A percentile compares a stretch with the other conserved stretches of the same genome.
Evolutionary conservation across 306 rosid genomes (phyloP).

Genomic region (Trifolium subterraneum): DNA sequence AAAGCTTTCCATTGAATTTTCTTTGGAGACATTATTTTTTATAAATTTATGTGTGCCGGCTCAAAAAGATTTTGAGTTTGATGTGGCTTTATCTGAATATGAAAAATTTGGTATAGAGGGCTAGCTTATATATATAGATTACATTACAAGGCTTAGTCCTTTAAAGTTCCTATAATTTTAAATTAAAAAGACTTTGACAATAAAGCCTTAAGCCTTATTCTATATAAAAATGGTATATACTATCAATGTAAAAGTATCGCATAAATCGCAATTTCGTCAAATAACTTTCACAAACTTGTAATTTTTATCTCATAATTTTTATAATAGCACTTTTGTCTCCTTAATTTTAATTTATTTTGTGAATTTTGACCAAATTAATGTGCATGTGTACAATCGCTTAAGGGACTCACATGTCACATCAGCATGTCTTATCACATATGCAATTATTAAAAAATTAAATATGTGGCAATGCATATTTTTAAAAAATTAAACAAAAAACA

Average conservation of each 20-base stretch:
- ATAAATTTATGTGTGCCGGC: constrained; percentile 4
- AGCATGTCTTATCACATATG: too few relatives aligned
- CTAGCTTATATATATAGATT: constrained; percentile 43
- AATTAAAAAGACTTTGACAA: constrained; percentile 24
- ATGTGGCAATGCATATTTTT: too few relatives aligned
- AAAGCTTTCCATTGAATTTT: constrained; percentile 48
- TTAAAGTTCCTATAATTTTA: background rate
- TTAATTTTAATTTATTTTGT: too few relatives aligned
- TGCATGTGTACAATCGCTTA: too few relatives aligned
- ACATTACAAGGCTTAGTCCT: constrained; percentile 33
- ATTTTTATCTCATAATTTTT: too few relatives aligned
- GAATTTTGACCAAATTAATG: too few relatives aligned
- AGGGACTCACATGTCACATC: too few relatives aligned
- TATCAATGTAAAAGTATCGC: background rate
- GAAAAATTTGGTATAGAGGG: constrained; percentile 36
- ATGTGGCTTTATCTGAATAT: constrained; percentile 30
- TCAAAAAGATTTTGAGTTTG: constrained; percentile 21
- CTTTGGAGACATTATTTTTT: constrained; percentile 54
- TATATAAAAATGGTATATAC: background rate
- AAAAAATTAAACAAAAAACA: too few relatives aligned
- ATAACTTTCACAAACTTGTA: too few relatives aligned
- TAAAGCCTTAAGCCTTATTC: constrained; percentile 18
- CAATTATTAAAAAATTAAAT: too few relatives aligned
- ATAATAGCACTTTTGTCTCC: too few relatives aligned
- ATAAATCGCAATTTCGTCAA: too few relatives aligned